Evolutionary conservation across 768 basidiomycete species (phyloP), one percentile per base, ranked within the genome.

Genomic region (Russula dissimulans): DNA sequence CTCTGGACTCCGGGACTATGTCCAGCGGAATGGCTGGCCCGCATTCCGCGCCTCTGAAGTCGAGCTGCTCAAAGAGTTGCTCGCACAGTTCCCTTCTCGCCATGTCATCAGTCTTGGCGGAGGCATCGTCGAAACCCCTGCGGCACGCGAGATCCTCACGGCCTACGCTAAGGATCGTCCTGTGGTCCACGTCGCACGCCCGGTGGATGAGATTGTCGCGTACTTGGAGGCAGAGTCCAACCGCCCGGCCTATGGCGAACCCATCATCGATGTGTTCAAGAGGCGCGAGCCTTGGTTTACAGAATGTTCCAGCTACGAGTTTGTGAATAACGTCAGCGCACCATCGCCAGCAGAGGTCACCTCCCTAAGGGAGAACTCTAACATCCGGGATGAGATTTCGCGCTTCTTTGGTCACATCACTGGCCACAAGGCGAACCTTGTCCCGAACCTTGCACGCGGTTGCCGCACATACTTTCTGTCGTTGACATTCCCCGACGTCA

Each of bases 31-130:
- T 34, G 95, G 92, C 8, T 98, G 97, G 97, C 76, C 83, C 0
- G 87, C 85, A 4, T 99, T 99, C 82, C 86, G 97, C 17, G 77
- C 73, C 15, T 87, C 85, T 1, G 97, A 99, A 73, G 75, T 81
- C 0, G 79, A 76, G 9, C 78, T 87, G 54, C 77, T 97, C 11
- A 72, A 80, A 34, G 82, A 89, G 43, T 77, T 97, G 43, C 76
- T 95, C 43, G 67, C 72, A 17, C 75, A 77, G 12, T 77, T 81
- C 54, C 74, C 78, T 44, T 74, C 79, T 5, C 78, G 77, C 0
- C 84, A 92, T 71, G 79, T 97, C 56, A 82, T 98, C 70, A 92
- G 89, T 64, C 83, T 97, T 18, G 95, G 97, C 3, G 97, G 97
- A 4, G 95, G 95, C 0, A 85, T 98, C 59, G 91, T 98, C 34